These are phyloP conservation scores for Teratosphaeria destructans DNA, from an alignment of 2,329 filamentous ascomycete species.

Conservation along the genomic window DNA sequence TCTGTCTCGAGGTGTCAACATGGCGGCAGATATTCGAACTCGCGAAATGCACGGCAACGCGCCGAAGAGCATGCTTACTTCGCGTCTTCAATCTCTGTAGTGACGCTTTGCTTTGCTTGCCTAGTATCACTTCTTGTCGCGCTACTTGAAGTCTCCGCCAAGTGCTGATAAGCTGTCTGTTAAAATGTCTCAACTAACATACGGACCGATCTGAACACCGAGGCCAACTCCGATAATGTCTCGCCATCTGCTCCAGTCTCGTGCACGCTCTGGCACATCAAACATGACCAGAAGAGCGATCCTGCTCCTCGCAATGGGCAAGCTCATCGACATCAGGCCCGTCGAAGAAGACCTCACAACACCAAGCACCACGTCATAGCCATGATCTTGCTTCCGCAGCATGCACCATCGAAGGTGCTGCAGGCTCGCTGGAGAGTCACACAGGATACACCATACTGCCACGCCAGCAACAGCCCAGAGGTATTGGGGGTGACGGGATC, in stretches of 20 bases:
- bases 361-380: background rate
- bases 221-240: background rate
- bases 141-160: background rate
- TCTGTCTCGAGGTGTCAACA: no score
- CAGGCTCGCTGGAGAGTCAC: constrained; percentile 5
- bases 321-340: background rate
- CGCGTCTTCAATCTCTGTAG: background rate
- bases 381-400: background rate
- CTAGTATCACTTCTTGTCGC: background rate
- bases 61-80: no score
- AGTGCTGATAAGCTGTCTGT: background rate
- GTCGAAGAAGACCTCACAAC: background rate
- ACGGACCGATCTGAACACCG: background rate
- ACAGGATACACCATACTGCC: constrained; percentile 11
- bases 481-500: constrained; percentile 16
- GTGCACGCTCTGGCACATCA: background rate
- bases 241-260: background rate
- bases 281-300: background rate
- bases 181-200: background rate
- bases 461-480: constrained; percentile 13
- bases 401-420: background rate
- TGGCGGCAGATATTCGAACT: no score
- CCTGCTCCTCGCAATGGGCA: background rate
- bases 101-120: background rate
- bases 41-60: no score